Percentiles rank a stretch among this genome's conserved stretches.
Evolutionary conservation across 1,284 basidiomycete genomes (phyloP).

Genomic region (Cronartium ribicola): DNA sequence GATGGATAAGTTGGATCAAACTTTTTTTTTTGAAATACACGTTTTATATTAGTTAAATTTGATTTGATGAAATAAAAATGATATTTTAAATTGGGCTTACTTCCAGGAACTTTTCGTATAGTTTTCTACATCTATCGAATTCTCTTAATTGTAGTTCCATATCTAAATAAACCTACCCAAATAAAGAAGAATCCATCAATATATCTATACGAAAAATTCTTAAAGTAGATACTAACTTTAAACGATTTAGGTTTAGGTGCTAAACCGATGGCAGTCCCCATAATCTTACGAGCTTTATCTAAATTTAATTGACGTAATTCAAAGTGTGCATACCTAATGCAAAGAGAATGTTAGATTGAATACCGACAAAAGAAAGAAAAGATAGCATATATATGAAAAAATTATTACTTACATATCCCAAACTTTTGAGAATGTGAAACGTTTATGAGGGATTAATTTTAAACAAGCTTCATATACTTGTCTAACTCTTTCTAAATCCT

Average conservation of each 20-base stretch:
- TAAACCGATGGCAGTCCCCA: conserved; percentile 89
- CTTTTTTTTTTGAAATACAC: conserved; percentile 47
- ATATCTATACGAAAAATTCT: background rate
- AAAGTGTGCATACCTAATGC: conserved; percentile 86
- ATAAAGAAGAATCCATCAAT: background rate
- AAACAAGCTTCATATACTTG: conserved; percentile 90
- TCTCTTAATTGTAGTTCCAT: conserved; percentile 73
- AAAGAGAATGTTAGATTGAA: conserved; percentile 50
- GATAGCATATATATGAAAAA: background rate
- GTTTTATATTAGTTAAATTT: background rate
- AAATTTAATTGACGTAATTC: conserved; percentile 83
- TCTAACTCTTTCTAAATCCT: conserved; percentile 77
- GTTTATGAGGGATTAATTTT: conserved; percentile 84
- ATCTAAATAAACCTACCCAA: conserved; percentile 83
- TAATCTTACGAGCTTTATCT: conserved; percentile 75
- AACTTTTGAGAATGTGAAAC: conserved; percentile 90
- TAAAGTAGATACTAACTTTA: conserved; percentile 5
- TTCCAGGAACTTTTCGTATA: conserved; percentile 93
- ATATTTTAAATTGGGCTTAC: conserved; percentile 53
- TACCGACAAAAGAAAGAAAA: background rate
- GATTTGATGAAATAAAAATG: conserved; percentile 36
- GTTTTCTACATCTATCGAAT: conserved; percentile 83
- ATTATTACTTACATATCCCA: conserved; percentile 45
- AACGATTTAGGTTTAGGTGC: conserved; percentile 76
- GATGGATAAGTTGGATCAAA: conserved; percentile 82